These are phyloP conservation scores for Lophium mytilinum DNA, from an alignment of 495 filamentous ascomycete species.

Conservation along the genomic window DNA sequence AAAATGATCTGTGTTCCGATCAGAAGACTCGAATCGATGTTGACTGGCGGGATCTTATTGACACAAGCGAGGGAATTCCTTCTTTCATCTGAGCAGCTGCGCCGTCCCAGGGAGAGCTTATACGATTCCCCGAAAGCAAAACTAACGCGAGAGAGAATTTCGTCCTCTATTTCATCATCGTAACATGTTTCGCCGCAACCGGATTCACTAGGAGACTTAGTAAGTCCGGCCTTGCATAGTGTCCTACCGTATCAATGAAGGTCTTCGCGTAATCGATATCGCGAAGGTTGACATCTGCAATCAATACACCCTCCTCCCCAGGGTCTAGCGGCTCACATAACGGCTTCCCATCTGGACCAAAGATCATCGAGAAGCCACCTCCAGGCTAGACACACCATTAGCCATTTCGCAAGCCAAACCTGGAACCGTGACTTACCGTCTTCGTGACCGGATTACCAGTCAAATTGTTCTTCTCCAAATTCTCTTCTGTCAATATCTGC, in stretches of 20 bases:
- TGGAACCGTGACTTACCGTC: slow-evolving; percentile 1
- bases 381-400: slow-evolving; percentile 12
- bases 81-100: slow-evolving; percentile 5
- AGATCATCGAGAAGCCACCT: slow-evolving; percentile 31
- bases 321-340: slow-evolving; percentile 20
- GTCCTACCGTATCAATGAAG: slow-evolving; percentile 29
- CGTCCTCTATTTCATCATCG: slow-evolving; percentile 5
- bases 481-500: slow-evolving; percentile 18
- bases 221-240: slow-evolving; percentile 35
- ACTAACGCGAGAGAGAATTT: background rate
- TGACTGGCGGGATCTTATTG: slow-evolving; percentile 10
- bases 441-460: slow-evolving; percentile 20
- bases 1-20: slow-evolving; percentile 9
- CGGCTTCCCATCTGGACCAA: slow-evolving; percentile 30
- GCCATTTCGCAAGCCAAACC: background rate
- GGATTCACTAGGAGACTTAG: slow-evolving; percentile 28
- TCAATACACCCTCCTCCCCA: slow-evolving; percentile 30
- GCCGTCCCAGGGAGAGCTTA: background rate
- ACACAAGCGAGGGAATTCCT: background rate
- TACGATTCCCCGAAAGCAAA: background rate
- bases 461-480: slow-evolving; percentile 28
- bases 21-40: background rate
- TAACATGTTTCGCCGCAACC: slow-evolving; percentile 14
- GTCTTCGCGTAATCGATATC: slow-evolving; percentile 27
- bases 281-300: slow-evolving; percentile 31